A percentile compares a stretch with the other conserved stretches of the same genome.
phyloP scores from a whole-genome alignment of 805 yeast genomes.

The Nakazawaea populi region DNA sequence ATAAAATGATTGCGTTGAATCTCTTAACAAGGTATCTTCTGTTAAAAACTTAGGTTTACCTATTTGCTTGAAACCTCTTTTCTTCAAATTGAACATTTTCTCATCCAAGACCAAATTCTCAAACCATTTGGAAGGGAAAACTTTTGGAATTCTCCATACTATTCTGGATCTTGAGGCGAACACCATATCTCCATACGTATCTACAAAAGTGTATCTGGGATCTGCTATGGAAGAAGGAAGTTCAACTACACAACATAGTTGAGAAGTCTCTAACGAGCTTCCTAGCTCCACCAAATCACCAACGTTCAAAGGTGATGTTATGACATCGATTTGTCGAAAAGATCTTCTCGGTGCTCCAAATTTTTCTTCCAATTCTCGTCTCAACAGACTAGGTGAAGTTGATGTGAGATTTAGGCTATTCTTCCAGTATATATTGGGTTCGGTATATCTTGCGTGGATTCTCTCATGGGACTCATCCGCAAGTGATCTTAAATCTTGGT shows the following conservation, averaged over 20 bases:
- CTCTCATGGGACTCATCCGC: conserved; percentile 16
- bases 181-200: conserved; percentile 49
- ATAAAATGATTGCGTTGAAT: neutral
- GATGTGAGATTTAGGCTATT: conserved; percentile 13
- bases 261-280: conserved; percentile 33
- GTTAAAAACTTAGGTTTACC: conserved; percentile 27
- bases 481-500: conserved; percentile 21
- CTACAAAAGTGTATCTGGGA: conserved; percentile 51
- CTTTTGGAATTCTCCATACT: conserved; percentile 47
- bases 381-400: conserved; percentile 10
- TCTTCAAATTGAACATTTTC: conserved; percentile 14
- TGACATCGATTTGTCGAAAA: conserved; percentile 15
- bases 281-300: conserved; percentile 63
- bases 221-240: conserved; percentile 44
- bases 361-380: conserved; percentile 11
- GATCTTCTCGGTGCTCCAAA: conserved; percentile 15
- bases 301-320: conserved; percentile 27
- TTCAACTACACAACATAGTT: conserved; percentile 48
- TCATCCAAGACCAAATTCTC: conserved; percentile 23
- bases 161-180: conserved; percentile 41
- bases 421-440: conserved; percentile 27
- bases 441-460: conserved; percentile 17
- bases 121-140: conserved; percentile 36
- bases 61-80: conserved; percentile 16
- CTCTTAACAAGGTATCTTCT: conserved; percentile 17